Evolutionary conservation across 352 stramenopile species (phyloP), one percentile per base, ranked within the genome.

Genomic region (Pythium brachiatum): DNA sequence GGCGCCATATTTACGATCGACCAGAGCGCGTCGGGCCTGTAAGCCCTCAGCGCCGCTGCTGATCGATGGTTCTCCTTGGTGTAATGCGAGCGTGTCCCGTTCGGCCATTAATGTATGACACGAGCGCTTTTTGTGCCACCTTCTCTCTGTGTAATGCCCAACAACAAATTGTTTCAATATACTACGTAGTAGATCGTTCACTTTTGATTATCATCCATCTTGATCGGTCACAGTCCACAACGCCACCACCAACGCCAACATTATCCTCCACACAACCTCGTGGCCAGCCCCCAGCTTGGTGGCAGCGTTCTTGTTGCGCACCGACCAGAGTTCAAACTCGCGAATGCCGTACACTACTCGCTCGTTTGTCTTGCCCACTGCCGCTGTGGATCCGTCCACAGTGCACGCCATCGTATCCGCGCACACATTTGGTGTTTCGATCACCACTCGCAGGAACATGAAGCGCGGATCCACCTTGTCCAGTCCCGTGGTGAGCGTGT

Each of bases 331-430:
- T 57, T 94, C 84, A 18, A 94, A 64, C 72, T 94, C 81, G 20
- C 82, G 81, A 47, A 94, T 89, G 53, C 82, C 83, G 65, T 91
- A 94, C 38, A 94, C 68, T 36, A 80, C 66, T n/a, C 77, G 80
- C 66, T 90, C 82, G 65, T 76, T 74, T 1, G 74, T 82, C 29
- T 51, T 68, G n/a, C 48, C 64, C 16, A 53, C 66, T 6, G 39
- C 29, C 20, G 44, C 60, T 1, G 53, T 23, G 5, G 23, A 38
- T 3, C 60, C 73, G 20, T 79, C 75, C n/a, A 72, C 79, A 0
- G 27, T 32, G 60, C 84, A 93, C 2, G 67, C 66, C 36, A 62
- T 79, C 36, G 53, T 59, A 57, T 79, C 70, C 20, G 60, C 51
- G 54, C 83, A 92, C 9, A 76, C 70, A 48, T 88, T 89, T 20